phyloP scores from a whole-genome alignment of 1,284 basidiomycete species.

The Apiotrichum veenhuisii region DNA sequence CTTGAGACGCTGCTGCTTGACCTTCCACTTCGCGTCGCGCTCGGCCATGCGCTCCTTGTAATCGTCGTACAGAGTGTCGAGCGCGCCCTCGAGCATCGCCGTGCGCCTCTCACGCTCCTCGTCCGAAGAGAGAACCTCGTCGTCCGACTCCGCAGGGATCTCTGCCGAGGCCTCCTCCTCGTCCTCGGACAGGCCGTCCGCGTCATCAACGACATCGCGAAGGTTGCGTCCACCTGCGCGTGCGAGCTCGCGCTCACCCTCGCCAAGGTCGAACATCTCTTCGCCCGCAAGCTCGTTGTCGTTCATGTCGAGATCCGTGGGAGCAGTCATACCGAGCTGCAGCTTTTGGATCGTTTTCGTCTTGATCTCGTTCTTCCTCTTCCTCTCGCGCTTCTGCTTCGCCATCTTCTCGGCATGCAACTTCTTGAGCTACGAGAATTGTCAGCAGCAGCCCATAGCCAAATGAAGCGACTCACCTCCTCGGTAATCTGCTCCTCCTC shows the following conservation, averaged over 20 bases:
- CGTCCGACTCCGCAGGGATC: slow-evolving; percentile 47
- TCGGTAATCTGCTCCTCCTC: slow-evolving; percentile 83
- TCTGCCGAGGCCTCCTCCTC: slow-evolving; percentile 37
- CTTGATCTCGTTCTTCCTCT: slow-evolving; percentile 85
- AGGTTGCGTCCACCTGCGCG: slow-evolving; percentile 52
- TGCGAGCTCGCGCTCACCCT: slow-evolving; percentile 56
- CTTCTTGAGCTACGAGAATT: slow-evolving; percentile 68
- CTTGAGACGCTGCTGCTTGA: slow-evolving; percentile 73
- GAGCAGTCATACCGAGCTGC: slow-evolving; percentile 96
- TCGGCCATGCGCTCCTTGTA: slow-evolving; percentile 80
- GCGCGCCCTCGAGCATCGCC: slow-evolving; percentile 69
- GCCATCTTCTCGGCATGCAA: slow-evolving; percentile 73
- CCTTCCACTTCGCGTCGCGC: slow-evolving; percentile 84
- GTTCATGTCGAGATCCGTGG: slow-evolving; percentile 79
- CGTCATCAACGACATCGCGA: slow-evolving; percentile 54
- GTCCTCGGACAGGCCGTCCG: slow-evolving; percentile 50
- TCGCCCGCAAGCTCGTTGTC: slow-evolving; percentile 63
- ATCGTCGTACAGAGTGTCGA: slow-evolving; percentile 83
- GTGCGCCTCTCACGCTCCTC: slow-evolving; percentile 67
- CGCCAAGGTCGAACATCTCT: slow-evolving; percentile 79
- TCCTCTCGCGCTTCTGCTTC: slow-evolving; percentile 74
- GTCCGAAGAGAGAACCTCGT: slow-evolving; percentile 61
- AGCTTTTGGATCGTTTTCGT: slow-evolving; percentile 85
- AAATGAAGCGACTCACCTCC: slow-evolving; percentile 59
- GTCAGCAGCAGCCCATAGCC: not conserved